Evolutionary conservation across 495 filamentous ascomycete species (phyloP).

Genomic region (Penicillium roqueforti): DNA sequence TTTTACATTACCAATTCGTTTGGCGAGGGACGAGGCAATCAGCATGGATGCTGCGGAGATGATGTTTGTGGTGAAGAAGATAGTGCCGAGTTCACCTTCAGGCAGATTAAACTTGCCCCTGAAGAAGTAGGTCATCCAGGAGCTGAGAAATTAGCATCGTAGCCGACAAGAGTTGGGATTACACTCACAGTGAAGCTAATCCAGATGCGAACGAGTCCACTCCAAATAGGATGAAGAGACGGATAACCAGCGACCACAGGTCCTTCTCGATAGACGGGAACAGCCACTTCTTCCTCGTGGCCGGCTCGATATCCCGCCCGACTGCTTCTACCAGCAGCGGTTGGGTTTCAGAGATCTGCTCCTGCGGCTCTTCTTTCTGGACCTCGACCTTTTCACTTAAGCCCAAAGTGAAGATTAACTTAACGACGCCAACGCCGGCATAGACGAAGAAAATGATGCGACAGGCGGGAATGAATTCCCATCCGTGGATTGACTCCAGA

Average conservation of each 20-base stretch:
- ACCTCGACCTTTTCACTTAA: slow-evolving; percentile 60
- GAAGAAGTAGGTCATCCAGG: slow-evolving; percentile 75
- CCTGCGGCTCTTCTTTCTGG: slow-evolving; percentile 23
- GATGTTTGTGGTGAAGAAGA: slow-evolving; percentile 64
- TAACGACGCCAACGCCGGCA: slow-evolving; percentile 61
- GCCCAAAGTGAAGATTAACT: slow-evolving; percentile 55
- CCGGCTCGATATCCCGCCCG: background rate
- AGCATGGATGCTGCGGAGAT: slow-evolving; percentile 65
- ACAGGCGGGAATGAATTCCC: slow-evolving; percentile 58
- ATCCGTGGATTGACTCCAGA: slow-evolving; percentile 44
- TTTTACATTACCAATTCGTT: slow-evolving; percentile 72
- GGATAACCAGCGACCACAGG: slow-evolving; percentile 57
- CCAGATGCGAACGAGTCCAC: slow-evolving; percentile 78
- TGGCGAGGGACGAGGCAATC: slow-evolving; percentile 69
- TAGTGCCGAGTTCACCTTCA: slow-evolving; percentile 64
- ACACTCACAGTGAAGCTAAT: slow-evolving; percentile 61
- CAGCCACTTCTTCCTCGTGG: slow-evolving; percentile 21
- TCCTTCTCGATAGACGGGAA: slow-evolving; percentile 53
- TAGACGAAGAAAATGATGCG: slow-evolving; percentile 68
- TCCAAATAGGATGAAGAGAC: slow-evolving; percentile 70
- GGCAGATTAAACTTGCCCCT: slow-evolving; percentile 66
- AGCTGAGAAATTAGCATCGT: slow-evolving; percentile 30
- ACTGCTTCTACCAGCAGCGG: slow-evolving; percentile 43
- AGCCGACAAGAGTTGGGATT: background rate
- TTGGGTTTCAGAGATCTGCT: slow-evolving; percentile 34